phyloP scores from a whole-genome alignment of 768 basidiomycete genomes.

The Chalciporus chontae region DNA sequence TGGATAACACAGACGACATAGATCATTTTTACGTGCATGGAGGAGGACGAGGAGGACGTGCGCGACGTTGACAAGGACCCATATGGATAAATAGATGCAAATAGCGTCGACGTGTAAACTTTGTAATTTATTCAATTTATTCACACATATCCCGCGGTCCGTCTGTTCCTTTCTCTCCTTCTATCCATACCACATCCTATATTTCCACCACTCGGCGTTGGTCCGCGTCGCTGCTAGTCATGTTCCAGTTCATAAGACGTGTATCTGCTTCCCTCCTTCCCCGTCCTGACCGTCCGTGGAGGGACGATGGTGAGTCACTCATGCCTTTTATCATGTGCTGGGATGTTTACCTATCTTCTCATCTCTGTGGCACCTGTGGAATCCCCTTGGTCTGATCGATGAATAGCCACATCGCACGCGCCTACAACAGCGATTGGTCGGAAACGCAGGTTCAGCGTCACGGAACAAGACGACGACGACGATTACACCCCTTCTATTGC shows the following conservation, averaged over 20 bases:
- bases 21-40: neutral
- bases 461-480: conserved; percentile 36
- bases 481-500: conserved; percentile 15
- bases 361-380: conserved; percentile 9
- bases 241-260: conserved; percentile 72
- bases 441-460: conserved; percentile 62
- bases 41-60: neutral
- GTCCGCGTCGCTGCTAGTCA: conserved; percentile 1
- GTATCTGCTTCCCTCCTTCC: conserved; percentile 69
- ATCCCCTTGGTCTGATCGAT: neutral
- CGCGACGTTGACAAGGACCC: neutral
- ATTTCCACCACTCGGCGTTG: neutral
- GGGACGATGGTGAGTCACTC: conserved; percentile 61
- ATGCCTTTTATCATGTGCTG: conserved; percentile 4
- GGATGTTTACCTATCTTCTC: no score
- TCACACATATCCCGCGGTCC: conserved; percentile 8
- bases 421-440: conserved; percentile 61
- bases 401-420: conserved; percentile 68
- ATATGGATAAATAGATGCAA: conserved; percentile 25
- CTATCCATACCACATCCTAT: neutral
- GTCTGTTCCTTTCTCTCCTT: neutral
- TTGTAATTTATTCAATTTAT: neutral
- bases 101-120: conserved; percentile 8
- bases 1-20: neutral
- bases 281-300: conserved; percentile 72